Evolutionary conservation across 2,329 filamentous ascomycete species (phyloP).

Genomic region (Calonectria fujianensis): DNA sequence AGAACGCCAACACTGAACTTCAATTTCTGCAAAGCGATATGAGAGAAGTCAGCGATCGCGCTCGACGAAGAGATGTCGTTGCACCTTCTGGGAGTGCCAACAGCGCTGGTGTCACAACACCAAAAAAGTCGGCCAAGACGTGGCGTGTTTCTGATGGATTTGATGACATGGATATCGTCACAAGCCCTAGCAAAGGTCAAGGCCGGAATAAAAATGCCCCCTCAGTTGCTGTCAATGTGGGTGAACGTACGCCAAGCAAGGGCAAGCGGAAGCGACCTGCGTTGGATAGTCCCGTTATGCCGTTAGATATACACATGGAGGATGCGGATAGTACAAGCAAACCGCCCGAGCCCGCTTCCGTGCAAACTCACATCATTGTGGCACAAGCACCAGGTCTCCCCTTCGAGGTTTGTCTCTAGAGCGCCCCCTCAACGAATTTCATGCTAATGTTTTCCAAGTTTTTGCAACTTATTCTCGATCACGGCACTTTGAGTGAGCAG

Average conservation of each 20-base stretch:
- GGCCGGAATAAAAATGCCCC: slow-evolving; percentile 63
- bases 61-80: slow-evolving; percentile 66
- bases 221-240: slow-evolving; percentile 65
- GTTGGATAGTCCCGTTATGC: slow-evolving; percentile 79
- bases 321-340: slow-evolving; percentile 63
- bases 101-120: slow-evolving; percentile 67
- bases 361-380: slow-evolving; percentile 48
- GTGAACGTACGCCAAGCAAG: slow-evolving; percentile 78
- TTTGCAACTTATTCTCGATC: slow-evolving; percentile 78
- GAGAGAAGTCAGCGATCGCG: slow-evolving; percentile 73
- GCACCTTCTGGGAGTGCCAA: slow-evolving; percentile 45
- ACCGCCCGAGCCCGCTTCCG: slow-evolving; percentile 43
- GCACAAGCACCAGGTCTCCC: slow-evolving; percentile 59
- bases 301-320: slow-evolving; percentile 72
- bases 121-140: slow-evolving; percentile 74
- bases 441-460: slow-evolving; percentile 65
- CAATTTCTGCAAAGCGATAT: slow-evolving; percentile 84
- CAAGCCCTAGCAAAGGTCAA: slow-evolving; percentile 72
- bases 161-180: slow-evolving; percentile 77
- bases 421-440: slow-evolving; percentile 14
- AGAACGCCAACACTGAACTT: slow-evolving; percentile 80
- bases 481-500: slow-evolving; percentile 72
- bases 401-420: slow-evolving; percentile 66
- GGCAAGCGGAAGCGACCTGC: slow-evolving; percentile 81
- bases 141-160: slow-evolving; percentile 84